A percentile compares a stretch with the other conserved stretches of the same genome.
Evolutionary conservation across 495 filamentous ascomycete species (phyloP).

Genomic region (Penicillium simplicissimum): DNA sequence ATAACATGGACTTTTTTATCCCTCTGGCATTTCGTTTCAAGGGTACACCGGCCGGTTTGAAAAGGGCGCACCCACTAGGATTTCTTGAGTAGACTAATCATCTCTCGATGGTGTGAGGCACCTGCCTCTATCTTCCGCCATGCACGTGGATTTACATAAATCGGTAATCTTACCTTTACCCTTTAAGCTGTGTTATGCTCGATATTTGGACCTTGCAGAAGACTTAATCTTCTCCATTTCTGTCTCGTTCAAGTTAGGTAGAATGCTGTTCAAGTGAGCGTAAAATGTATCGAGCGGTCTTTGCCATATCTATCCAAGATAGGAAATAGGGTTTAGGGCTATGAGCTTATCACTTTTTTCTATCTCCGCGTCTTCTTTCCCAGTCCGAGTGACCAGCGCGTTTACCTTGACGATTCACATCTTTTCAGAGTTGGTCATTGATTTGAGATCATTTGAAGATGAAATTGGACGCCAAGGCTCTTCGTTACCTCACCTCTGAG

Average conservation of each 20-base stretch:
- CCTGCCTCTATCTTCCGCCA: neutral
- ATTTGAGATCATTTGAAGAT: conserved; percentile 45
- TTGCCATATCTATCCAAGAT: conserved; percentile 21
- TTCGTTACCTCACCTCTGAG: conserved; percentile 87
- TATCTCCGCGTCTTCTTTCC: conserved; percentile 20
- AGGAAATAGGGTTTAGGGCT: conserved; percentile 52
- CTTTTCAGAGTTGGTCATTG: neutral
- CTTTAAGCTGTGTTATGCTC: neutral
- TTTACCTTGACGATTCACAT: conserved; percentile 1
- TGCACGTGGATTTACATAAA: neutral
- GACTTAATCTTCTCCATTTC: neutral
- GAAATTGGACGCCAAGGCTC: conserved; percentile 89
- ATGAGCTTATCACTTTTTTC: conserved; percentile 36
- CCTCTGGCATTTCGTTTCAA: conserved; percentile 17
- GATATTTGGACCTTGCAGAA: neutral
- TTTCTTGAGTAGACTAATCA: conserved; percentile 14
- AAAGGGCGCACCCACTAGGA: neutral
- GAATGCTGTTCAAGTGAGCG: neutral
- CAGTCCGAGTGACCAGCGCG: conserved; percentile 9
- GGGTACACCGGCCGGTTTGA: conserved; percentile 1
- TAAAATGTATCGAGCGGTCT: no score
- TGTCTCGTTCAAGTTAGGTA: neutral
- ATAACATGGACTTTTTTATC: conserved; percentile 31
- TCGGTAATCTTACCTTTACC: neutral
- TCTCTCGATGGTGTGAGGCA: neutral